Conservation (phyloP, 23 red algal genomes). For the Gracilaria domingensis region DNA sequence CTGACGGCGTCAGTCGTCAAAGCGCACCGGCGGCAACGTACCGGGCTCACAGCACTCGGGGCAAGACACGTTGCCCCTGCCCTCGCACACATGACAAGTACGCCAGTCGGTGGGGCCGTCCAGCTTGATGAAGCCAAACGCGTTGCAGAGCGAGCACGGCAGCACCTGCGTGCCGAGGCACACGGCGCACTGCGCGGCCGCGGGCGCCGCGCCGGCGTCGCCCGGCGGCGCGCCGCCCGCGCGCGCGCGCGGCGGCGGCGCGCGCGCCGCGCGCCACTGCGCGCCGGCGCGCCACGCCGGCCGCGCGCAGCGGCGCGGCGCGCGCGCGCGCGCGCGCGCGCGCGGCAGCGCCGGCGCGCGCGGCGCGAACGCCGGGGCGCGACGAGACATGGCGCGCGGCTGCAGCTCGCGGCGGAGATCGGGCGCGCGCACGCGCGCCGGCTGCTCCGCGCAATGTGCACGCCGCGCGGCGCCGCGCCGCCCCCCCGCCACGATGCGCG, state of each 20-base stretch:
- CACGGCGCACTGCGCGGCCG: not conserved
- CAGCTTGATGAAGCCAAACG: constrained; percentile 53
- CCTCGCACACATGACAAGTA: constrained; percentile 48
- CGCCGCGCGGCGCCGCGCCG: not conserved
- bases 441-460: not conserved
- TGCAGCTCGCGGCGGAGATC: too few relatives aligned
- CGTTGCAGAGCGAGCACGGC: constrained; percentile 49
- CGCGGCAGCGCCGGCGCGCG: not conserved
- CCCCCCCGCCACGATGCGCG: not conserved
- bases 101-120: constrained; percentile 59
- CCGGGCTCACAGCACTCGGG: constrained; percentile 16
- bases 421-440: not conserved
- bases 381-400: not conserved
- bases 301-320: not conserved
- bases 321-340: not conserved
- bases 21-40: constrained; percentile 3
- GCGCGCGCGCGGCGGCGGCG: not conserved
- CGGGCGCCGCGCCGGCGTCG: not conserved
- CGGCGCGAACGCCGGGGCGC: not conserved
- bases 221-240: not conserved
- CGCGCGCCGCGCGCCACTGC: not conserved
- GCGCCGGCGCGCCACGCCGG: not conserved
- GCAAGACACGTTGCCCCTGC: constrained; percentile 33
- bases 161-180: constrained; percentile 1
- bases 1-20: constrained; percentile 33